Evolutionary conservation across 2,329 filamentous ascomycete genomes (phyloP).

Genomic region (Amauroascus verrucosus): DNA sequence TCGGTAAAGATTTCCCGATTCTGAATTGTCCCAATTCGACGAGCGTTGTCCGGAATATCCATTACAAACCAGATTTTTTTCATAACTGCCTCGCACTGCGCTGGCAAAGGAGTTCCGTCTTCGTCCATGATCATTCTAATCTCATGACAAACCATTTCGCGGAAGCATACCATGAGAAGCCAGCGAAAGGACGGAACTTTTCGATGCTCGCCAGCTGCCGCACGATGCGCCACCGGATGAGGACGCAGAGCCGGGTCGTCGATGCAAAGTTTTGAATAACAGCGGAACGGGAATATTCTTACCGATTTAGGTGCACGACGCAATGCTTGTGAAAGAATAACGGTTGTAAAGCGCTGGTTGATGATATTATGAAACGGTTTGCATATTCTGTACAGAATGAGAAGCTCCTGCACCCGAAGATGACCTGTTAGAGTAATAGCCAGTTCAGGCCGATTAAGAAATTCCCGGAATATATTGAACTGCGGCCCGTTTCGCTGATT

Average conservation of each 20-base stretch:
- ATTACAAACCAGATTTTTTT: constrained; percentile 65
- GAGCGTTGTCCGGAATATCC: constrained; percentile 50
- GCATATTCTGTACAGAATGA: constrained; percentile 56
- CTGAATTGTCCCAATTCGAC: constrained; percentile 47
- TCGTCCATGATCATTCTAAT: constrained; percentile 53
- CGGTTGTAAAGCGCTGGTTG: constrained; percentile 49
- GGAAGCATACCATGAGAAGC: constrained; percentile 54
- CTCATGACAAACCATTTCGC: constrained; percentile 48
- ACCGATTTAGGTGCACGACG: constrained; percentile 47
- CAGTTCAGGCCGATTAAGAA: constrained; percentile 37
- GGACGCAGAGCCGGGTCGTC: constrained; percentile 45
- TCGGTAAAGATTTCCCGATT: constrained; percentile 48
- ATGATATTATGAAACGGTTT: constrained; percentile 52
- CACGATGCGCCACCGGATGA: constrained; percentile 30
- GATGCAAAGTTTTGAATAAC: constrained; percentile 49
- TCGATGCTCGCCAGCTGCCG: constrained; percentile 31
- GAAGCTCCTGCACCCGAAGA: constrained; percentile 46
- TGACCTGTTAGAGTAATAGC: constrained; percentile 46
- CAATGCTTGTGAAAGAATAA: constrained; percentile 47
- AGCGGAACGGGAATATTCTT: constrained; percentile 50
- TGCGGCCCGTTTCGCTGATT: neutral
- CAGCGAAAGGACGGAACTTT: constrained; percentile 55
- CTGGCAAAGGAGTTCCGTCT: constrained; percentile 48
- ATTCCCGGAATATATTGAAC: constrained; percentile 15
- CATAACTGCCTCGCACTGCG: constrained; percentile 39